These are phyloP conservation scores for Teunomyces panamensis DNA, from an alignment of 805 yeast species.

Conservation along the genomic window DNA sequence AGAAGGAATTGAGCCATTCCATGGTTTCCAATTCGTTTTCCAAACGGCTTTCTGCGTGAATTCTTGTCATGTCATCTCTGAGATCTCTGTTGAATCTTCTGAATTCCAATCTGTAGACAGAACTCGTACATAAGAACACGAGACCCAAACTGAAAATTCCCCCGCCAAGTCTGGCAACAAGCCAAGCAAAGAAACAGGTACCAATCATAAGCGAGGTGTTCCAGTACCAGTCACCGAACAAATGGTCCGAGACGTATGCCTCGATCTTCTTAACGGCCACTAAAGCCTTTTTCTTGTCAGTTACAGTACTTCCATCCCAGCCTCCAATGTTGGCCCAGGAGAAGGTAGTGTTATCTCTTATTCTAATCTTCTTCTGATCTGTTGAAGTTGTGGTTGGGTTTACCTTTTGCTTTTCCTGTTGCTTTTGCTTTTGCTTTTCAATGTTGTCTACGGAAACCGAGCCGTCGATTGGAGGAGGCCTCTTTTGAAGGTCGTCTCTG, in stretches of 20 bases:
- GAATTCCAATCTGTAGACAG: slow-evolving; percentile 70
- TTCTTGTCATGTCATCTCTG: slow-evolving; percentile 72
- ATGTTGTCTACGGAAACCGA: slow-evolving; percentile 1
- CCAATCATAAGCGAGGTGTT: slow-evolving; percentile 64
- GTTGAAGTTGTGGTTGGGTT: too few species aligned
- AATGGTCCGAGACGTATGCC: slow-evolving; percentile 63
- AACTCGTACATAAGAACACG: slow-evolving; percentile 57
- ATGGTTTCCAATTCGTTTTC: slow-evolving; percentile 68
- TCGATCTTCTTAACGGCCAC: slow-evolving; percentile 39
- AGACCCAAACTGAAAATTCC: slow-evolving; percentile 62
- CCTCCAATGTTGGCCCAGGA: slow-evolving; percentile 41
- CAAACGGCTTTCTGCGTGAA: slow-evolving; percentile 58
- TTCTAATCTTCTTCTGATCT: slow-evolving; percentile 11
- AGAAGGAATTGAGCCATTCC: slow-evolving; percentile 76
- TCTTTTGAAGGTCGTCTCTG: slow-evolving; percentile 8
- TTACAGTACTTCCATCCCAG: slow-evolving; percentile 24
- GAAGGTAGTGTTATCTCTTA: slow-evolving; percentile 31
- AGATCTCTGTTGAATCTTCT: slow-evolving; percentile 72
- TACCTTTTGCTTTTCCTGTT: slow-evolving; percentile 5
- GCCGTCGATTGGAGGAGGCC: slow-evolving; percentile 16
- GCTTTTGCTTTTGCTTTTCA: slow-evolving; percentile 3
- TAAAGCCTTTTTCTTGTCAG: slow-evolving; percentile 26
- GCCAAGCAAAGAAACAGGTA: slow-evolving; percentile 71
- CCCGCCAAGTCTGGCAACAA: slow-evolving; percentile 58
- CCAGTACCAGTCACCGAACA: slow-evolving; percentile 70